A percentile compares a stretch with the other conserved stretches of the same genome.
These are phyloP conservation scores for Penicillium griseofulvum DNA, from an alignment of 2,329 filamentous ascomycete genomes.

Conservation along the genomic window DNA sequence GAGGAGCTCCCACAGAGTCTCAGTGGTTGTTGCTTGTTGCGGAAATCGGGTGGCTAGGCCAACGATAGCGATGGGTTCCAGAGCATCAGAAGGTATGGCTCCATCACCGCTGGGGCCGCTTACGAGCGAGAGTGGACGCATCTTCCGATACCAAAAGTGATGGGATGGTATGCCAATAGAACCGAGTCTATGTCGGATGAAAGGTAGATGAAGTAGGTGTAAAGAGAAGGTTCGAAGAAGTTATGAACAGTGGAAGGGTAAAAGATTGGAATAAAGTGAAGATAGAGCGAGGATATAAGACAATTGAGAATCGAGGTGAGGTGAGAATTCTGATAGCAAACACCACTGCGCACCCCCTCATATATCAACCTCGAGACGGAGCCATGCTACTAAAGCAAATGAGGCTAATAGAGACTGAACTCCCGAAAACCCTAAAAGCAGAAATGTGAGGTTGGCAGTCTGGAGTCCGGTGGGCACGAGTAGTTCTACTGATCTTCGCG, in stretches of 20 bases:
- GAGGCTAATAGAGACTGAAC: neutral
- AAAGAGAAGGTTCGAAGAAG: neutral
- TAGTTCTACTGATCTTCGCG: neutral
- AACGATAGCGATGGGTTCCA: slow-evolving; percentile 37
- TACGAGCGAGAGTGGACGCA: slow-evolving; percentile 9
- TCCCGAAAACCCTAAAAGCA: neutral
- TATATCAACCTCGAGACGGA: neutral
- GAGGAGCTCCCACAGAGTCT: slow-evolving; percentile 37
- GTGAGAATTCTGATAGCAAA: neutral
- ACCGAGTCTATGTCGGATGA: neutral
- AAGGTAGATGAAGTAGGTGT: neutral
- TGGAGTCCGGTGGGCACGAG: neutral
- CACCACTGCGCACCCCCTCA: neutral
- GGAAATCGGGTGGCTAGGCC: slow-evolving; percentile 34
- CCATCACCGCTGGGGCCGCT: neutral
- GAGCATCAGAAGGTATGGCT: slow-evolving; percentile 3
- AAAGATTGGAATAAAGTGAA: too few species aligned
- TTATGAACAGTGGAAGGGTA: neutral
- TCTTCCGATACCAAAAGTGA: neutral
- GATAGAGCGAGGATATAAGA: neutral
- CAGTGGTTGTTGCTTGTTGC: slow-evolving; percentile 31
- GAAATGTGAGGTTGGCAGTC: neutral
- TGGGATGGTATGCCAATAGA: neutral
- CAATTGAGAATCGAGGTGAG: neutral
- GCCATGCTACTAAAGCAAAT: neutral